Evolutionary conservation across 2,329 filamentous ascomycete species (phyloP).

Genomic region (Alternaria triticina): DNA sequence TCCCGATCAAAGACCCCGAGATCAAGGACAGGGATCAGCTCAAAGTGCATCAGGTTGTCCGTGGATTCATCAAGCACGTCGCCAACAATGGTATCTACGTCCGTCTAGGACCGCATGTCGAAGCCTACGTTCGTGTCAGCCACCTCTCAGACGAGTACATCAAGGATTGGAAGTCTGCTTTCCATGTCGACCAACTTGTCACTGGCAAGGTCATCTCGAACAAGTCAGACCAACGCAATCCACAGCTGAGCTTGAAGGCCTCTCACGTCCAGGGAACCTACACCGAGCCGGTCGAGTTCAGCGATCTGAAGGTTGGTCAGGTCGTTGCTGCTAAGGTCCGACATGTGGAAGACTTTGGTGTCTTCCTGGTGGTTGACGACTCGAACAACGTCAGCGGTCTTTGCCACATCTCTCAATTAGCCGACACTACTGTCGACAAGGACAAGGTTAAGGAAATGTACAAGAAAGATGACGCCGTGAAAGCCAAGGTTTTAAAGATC

Average conservation of each 20-base stretch:
- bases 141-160: constrained; percentile 90
- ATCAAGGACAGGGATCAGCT: constrained; percentile 75
- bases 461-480: constrained; percentile 88
- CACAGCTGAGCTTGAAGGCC: constrained; percentile 86
- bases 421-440: constrained; percentile 80
- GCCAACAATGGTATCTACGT: constrained; percentile 90
- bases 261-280: constrained; percentile 84
- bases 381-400: constrained; percentile 90
- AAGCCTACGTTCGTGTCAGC: constrained; percentile 81
- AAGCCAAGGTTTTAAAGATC: constrained; percentile 84
- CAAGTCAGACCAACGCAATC: constrained; percentile 70
- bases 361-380: constrained; percentile 88
- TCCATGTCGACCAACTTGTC: constrained; percentile 87
- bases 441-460: constrained; percentile 91
- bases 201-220: constrained; percentile 81
- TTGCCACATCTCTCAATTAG: constrained; percentile 91
- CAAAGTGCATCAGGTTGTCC: constrained; percentile 76
- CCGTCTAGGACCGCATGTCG: constrained; percentile 78
- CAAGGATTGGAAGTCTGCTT: constrained; percentile 93
- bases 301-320: constrained; percentile 80
- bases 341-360: constrained; percentile 93
- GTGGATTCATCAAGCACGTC: constrained; percentile 91
- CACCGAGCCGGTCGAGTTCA: constrained; percentile 72
- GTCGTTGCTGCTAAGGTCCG: constrained; percentile 87
- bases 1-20: constrained; percentile 81